Evolutionary conservation across 768 basidiomycete genomes (phyloP).

Genomic region (Kwoniella botswanensis): DNA sequence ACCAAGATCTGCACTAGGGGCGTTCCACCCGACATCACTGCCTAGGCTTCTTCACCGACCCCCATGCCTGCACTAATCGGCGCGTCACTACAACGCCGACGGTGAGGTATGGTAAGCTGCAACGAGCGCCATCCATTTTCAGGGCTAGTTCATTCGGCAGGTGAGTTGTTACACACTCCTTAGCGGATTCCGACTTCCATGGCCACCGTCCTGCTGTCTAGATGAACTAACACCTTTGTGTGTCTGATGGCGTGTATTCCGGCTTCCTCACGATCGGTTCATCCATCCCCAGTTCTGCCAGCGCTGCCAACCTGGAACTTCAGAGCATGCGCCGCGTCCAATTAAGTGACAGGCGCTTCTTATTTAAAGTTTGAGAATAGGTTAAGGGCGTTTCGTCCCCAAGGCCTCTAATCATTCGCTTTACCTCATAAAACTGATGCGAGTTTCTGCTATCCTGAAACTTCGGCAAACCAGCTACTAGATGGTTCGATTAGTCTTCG

Average conservation of each 20-base stretch:
- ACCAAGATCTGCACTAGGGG: constrained; percentile 87
- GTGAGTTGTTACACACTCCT: constrained; percentile 88
- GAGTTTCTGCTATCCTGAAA: constrained; percentile 76
- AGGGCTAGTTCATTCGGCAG: constrained; percentile 89
- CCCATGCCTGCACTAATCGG: constrained; percentile 60
- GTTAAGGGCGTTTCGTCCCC: constrained; percentile 86
- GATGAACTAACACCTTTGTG: constrained; percentile 85
- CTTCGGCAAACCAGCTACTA: constrained; percentile 92
- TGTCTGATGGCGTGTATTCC: constrained; percentile 79
- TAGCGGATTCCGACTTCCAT: constrained; percentile 85
- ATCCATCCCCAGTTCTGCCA: constrained; percentile 61
- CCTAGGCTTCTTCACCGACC: too few species aligned
- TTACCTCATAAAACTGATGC: constrained; percentile 65
- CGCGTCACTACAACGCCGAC: constrained; percentile 69
- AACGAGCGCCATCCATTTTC: constrained; percentile 90
- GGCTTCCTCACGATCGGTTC: constrained; percentile 71
- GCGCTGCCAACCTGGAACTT: too few species aligned
- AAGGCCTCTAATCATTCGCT: constrained; percentile 88
- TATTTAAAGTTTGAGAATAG: constrained; percentile 77
- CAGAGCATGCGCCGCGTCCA: constrained; percentile 57
- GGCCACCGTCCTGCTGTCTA: constrained; percentile 87
- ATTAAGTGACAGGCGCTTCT: constrained; percentile 64
- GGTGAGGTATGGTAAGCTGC: constrained; percentile 82
- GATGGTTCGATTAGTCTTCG: constrained; percentile 93
- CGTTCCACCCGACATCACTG: constrained; percentile 70